A percentile compares a stretch with the other conserved stretches of the same genome.
Conservation (phyloP, 176 grass and related monocot species). For the Carex parvula region DNA sequence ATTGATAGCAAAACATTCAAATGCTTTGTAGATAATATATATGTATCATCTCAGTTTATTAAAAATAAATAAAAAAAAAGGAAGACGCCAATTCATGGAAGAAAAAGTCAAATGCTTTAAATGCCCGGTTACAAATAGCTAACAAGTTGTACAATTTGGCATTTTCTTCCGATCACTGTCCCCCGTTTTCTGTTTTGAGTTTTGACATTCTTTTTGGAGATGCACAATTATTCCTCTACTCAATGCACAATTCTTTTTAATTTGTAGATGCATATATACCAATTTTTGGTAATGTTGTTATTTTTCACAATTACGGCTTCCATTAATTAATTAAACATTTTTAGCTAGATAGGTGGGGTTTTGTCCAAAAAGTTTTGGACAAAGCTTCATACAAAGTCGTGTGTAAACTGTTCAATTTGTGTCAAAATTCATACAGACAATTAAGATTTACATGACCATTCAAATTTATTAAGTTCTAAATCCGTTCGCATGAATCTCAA, state of each 20-base stretch:
- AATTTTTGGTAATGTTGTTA: background rate
- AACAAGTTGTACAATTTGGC: conserved; percentile 22
- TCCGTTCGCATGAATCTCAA: too few relatives aligned
- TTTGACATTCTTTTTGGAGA: conserved; percentile 1
- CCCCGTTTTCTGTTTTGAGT: conserved; percentile 9
- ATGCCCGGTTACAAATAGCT: conserved; percentile 17
- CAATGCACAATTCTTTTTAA: background rate
- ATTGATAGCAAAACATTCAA: too few relatives aligned
- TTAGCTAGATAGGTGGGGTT: background rate
- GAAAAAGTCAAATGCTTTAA: conserved; percentile 22
- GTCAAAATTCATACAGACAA: too few relatives aligned
- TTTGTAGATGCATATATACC: background rate
- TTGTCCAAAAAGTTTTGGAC: too few relatives aligned
- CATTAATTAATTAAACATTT: background rate
- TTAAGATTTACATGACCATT: too few relatives aligned
- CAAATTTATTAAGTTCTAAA: too few relatives aligned
- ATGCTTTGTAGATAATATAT: too few relatives aligned
- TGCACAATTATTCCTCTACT: background rate
- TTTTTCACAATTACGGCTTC: background rate
- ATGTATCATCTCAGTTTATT: background rate
- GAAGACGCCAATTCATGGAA: conserved; percentile 14
- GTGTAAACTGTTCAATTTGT: too few relatives aligned
- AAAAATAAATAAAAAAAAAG: background rate
- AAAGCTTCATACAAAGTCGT: too few relatives aligned
- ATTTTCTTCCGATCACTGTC: background rate